Evolutionary conservation across 139 green algal species (phyloP).

Genomic region (Volvox reticuliferus): DNA sequence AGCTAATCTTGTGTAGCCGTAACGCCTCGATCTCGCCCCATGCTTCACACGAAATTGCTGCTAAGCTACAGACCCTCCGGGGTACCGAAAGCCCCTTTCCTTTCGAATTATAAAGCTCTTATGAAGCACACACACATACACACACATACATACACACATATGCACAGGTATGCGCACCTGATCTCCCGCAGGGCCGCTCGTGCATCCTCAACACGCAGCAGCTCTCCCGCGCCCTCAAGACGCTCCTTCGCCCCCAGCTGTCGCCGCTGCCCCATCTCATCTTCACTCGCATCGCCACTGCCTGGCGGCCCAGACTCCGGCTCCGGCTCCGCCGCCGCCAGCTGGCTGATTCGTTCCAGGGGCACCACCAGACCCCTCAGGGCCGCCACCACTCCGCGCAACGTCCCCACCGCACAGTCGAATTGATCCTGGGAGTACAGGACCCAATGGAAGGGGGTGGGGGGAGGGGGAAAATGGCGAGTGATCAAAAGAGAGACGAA

Average conservation of each 20-base stretch:
- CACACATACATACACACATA: neutral
- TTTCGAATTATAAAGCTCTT: too few relatives aligned
- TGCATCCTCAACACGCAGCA: neutral
- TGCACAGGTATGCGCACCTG: neutral
- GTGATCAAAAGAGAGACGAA: neutral
- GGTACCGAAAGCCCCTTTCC: too few relatives aligned
- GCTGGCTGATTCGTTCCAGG: neutral
- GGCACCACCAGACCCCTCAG: neutral
- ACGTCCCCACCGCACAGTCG: conserved; percentile 25
- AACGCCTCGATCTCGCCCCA: too few relatives aligned
- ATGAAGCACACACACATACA: too few relatives aligned
- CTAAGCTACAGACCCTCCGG: too few relatives aligned
- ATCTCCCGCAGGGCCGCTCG: neutral
- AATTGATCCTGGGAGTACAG: conserved; percentile 47
- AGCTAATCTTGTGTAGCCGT: too few relatives aligned
- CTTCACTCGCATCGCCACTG: neutral
- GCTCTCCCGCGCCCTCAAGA: neutral
- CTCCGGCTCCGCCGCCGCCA: neutral
- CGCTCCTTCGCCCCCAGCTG: neutral
- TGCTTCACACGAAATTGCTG: too few relatives aligned
- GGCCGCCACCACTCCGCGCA: neutral
- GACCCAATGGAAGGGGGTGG: neutral
- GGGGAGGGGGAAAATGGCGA: neutral
- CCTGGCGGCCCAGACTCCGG: too few relatives aligned
- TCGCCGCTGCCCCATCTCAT: neutral